Percentiles rank a stretch among this genome's conserved stretches.
phyloP scores from a whole-genome alignment of 2,329 filamentous ascomycete genomes.

The Aspergillus ruber region DNA sequence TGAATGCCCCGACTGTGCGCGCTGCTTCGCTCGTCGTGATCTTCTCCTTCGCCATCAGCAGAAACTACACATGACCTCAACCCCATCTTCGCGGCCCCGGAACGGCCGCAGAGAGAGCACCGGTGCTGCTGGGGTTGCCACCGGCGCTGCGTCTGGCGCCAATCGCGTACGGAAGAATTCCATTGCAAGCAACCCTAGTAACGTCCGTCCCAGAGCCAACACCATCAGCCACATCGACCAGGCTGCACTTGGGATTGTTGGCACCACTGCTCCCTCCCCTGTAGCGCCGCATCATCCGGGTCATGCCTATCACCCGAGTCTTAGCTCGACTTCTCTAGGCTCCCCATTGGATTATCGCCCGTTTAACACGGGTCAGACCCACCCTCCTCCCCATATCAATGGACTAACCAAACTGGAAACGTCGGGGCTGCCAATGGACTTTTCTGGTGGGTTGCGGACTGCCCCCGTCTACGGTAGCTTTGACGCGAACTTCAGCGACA shows the following conservation, averaged over 20 bases:
- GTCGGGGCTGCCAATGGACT: constrained; percentile 61
- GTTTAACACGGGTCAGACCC: constrained; percentile 44
- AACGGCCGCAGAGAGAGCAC: constrained; percentile 80
- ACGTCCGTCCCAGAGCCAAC: constrained; percentile 83
- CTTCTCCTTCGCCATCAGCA: constrained; percentile 91
- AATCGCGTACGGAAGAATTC: constrained; percentile 89
- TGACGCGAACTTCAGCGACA: constrained; percentile 64
- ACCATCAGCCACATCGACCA: constrained; percentile 92
- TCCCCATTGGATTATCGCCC: constrained; percentile 57
- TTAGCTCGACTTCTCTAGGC: constrained; percentile 51
- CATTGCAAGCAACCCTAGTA: constrained; percentile 55
- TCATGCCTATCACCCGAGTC: constrained; percentile 67
- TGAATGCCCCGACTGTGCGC: constrained; percentile 86
- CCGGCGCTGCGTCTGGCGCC: constrained; percentile 50
- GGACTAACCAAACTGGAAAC: constrained; percentile 81
- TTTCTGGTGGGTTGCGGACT: constrained; percentile 65
- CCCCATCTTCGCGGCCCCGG: constrained; percentile 76
- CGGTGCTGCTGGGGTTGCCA: constrained; percentile 54
- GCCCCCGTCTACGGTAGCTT: constrained; percentile 66
- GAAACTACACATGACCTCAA: constrained; percentile 91
- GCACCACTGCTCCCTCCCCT: constrained; percentile 18
- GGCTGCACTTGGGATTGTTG: constrained; percentile 60
- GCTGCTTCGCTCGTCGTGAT: constrained; percentile 92
- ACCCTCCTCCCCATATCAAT: constrained; percentile 53
- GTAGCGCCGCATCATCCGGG: constrained; percentile 20